Percentiles rank a stretch among this genome's conserved stretches.
Conservation (phyloP, 805 yeast genomes). For the Suhomyces vadensis region DNA sequence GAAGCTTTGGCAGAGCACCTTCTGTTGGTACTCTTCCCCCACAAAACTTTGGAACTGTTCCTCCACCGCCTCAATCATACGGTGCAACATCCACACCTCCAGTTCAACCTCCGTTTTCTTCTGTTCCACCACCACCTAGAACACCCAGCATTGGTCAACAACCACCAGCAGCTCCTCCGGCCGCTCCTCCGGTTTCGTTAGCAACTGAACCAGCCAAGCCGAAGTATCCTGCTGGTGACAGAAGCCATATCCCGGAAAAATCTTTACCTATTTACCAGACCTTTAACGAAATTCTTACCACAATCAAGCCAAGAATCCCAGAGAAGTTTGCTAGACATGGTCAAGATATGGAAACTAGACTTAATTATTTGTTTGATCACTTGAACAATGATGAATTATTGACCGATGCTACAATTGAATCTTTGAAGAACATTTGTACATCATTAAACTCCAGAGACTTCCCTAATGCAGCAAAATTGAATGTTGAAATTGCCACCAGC, state of each 20-base stretch:
- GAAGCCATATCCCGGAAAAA: slow-evolving; percentile 62
- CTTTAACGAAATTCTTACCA: slow-evolving; percentile 54
- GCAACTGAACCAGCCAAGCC: slow-evolving; percentile 23
- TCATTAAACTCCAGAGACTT: slow-evolving; percentile 57
- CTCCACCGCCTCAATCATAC: slow-evolving; percentile 20
- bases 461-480: slow-evolving; percentile 55
- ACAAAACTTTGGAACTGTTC: slow-evolving; percentile 6
- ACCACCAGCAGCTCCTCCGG: slow-evolving; percentile 15
- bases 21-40: slow-evolving; percentile 1
- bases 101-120: slow-evolving; percentile 11
- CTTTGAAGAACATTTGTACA: slow-evolving; percentile 51
- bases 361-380: slow-evolving; percentile 73
- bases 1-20: not conserved
- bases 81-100: slow-evolving; percentile 17
- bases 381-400: slow-evolving; percentile 72
- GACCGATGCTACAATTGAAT: slow-evolving; percentile 53
- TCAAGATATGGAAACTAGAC: slow-evolving; percentile 78
- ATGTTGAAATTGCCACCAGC: slow-evolving; percentile 60
- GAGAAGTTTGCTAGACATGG: slow-evolving; percentile 71
- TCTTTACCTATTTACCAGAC: slow-evolving; percentile 59
- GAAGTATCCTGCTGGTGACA: slow-evolving; percentile 61
- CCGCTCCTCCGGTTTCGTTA: slow-evolving; percentile 25
- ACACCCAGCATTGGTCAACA: slow-evolving; percentile 18
- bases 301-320: slow-evolving; percentile 73
- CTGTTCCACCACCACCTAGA: slow-evolving; percentile 12